Evolutionary conservation across 768 basidiomycete genomes (phyloP).

Genomic region (Clitopilus hobsonii): DNA sequence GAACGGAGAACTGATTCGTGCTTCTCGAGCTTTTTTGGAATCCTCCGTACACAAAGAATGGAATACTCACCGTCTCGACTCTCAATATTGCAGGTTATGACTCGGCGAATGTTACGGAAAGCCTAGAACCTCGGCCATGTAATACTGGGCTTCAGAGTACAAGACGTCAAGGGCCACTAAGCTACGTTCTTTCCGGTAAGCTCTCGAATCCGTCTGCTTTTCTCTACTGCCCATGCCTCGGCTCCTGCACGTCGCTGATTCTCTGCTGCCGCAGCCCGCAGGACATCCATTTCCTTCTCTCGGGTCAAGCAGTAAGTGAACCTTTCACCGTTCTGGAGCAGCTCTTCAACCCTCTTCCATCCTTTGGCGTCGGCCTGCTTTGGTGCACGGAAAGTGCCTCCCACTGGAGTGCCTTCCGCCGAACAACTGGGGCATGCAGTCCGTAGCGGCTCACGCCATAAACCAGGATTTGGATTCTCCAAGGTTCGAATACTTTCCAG

Average conservation of each 20-base stretch:
- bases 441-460: background rate
- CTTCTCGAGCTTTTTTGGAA: too few relatives aligned
- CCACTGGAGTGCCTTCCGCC: background rate
- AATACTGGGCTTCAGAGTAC: too few relatives aligned
- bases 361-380: background rate
- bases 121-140: too few relatives aligned
- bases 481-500: background rate
- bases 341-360: background rate
- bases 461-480: background rate
- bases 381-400: background rate
- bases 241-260: background rate
- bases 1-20: background rate
- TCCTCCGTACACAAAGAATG: too few relatives aligned
- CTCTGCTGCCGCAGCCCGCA: background rate
- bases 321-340: background rate
- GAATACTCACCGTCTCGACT: too few relatives aligned
- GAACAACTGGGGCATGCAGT: background rate
- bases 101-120: background rate
- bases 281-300: background rate
- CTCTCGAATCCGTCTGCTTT: background rate
- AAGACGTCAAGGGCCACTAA: background rate
- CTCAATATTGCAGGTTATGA: too few relatives aligned
- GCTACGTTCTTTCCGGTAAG: background rate
- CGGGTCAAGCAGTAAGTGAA: background rate
- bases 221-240: background rate